Evolutionary conservation across 345 rosid genomes (phyloP).

Genomic region (Eucalyptus tenuipes): DNA sequence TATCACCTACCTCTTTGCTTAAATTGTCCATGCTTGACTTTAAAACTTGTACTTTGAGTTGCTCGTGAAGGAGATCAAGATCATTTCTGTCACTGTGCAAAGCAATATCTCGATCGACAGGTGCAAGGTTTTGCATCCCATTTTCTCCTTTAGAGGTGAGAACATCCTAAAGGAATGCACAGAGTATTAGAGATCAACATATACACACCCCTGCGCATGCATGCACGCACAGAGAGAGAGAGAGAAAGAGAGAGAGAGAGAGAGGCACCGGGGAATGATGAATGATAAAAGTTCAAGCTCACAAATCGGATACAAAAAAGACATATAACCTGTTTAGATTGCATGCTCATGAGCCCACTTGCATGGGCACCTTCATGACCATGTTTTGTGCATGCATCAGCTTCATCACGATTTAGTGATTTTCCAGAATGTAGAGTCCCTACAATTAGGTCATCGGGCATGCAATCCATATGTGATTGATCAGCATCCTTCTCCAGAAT

Average conservation of each 20-base stretch:
- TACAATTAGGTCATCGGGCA: conserved; percentile 7
- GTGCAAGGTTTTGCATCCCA: conserved; percentile 22
- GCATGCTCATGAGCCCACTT: conserved; percentile 1
- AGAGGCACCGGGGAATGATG: background rate
- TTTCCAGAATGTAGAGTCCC: background rate
- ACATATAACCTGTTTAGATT: conserved; percentile 22
- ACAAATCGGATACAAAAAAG: background rate
- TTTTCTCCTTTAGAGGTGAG: conserved; percentile 17
- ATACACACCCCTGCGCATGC: background rate
- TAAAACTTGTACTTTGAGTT: conserved; percentile 53
- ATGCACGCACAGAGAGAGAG: background rate
- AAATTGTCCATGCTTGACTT: conserved; percentile 87
- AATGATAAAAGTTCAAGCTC: background rate
- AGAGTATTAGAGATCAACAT: background rate
- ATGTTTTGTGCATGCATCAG: conserved; percentile 6
- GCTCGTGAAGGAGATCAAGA: conserved; percentile 39
- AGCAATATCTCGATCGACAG: conserved; percentile 17
- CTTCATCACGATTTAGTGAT: conserved; percentile 8
- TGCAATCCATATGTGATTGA: conserved; percentile 4
- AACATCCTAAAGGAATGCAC: conserved; percentile 26
- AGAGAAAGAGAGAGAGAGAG: background rate
- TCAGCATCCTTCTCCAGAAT: conserved; percentile 13
- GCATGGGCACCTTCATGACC: background rate
- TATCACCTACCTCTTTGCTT: conserved; percentile 57
- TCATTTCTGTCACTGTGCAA: conserved; percentile 29